These are phyloP conservation scores for Candida pseudoglaebosa DNA, from an alignment of 805 yeast genomes.

Conservation along the genomic window DNA sequence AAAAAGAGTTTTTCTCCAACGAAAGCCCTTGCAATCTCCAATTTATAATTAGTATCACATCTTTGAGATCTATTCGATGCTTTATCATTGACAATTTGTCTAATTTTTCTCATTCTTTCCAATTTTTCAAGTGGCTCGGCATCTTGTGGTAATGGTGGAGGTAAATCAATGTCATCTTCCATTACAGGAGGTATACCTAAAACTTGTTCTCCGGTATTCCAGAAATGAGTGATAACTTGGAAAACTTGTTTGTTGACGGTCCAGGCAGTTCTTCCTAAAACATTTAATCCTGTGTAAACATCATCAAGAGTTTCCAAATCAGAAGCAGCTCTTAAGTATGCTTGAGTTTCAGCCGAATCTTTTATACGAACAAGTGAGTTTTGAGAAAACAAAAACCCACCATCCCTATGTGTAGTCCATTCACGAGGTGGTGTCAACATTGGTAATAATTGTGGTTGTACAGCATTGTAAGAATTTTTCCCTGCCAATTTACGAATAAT, in stretches of 20 bases:
- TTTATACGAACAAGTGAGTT: conserved; percentile 68
- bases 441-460: conserved; percentile 85
- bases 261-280: conserved; percentile 88
- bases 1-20: conserved; percentile 73
- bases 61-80: conserved; percentile 76
- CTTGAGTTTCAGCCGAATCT: conserved; percentile 84
- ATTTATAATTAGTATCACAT: conserved; percentile 89
- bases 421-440: conserved; percentile 90
- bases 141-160: conserved; percentile 51
- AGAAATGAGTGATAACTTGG: conserved; percentile 64
- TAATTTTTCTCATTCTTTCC: conserved; percentile 64
- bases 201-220: conserved; percentile 82
- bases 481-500: conserved; percentile 65
- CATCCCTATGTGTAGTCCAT: conserved; percentile 78
- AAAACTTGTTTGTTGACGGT: conserved; percentile 75
- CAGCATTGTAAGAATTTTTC: conserved; percentile 57
- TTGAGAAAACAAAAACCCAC: conserved; percentile 75
- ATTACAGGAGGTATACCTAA: conserved; percentile 63
- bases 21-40: conserved; percentile 91
- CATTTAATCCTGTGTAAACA: conserved; percentile 79
- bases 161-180: conserved; percentile 42
- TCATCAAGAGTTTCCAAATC: conserved; percentile 58
- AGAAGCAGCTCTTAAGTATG: conserved; percentile 83
- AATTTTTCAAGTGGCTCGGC: conserved; percentile 70
- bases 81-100: conserved; percentile 53